Percentiles rank a stretch among this genome's conserved stretches.
Evolutionary conservation across 192 early-diverging fungal species (phyloP).

Genomic region (Dispira parvispora): DNA sequence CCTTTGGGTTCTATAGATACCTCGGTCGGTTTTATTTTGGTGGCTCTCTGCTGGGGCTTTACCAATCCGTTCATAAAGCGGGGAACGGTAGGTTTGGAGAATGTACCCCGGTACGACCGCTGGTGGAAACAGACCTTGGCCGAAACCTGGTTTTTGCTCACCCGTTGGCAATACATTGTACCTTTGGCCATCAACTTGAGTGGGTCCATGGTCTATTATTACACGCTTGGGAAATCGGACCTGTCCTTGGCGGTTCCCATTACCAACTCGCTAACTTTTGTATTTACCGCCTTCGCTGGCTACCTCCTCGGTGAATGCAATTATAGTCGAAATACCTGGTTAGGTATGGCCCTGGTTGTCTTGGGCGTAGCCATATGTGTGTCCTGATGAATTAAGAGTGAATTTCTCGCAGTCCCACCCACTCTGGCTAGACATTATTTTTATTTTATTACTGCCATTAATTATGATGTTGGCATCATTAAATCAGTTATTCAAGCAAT

Average conservation of each 20-base stretch:
- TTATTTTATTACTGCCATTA: too few relatives aligned
- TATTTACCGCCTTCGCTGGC: conserved; percentile 69
- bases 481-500: too few relatives aligned
- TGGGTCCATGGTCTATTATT: conserved; percentile 86
- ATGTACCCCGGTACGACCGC: conserved; percentile 30
- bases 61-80: conserved; percentile 94
- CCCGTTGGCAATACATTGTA: conserved; percentile 79
- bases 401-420: too few relatives aligned
- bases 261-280: conserved; percentile 78
- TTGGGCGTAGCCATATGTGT: conserved; percentile 53
- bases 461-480: too few relatives aligned
- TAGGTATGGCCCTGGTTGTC: conserved; percentile 52
- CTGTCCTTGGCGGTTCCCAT: conserved; percentile 85
- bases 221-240: conserved; percentile 71
- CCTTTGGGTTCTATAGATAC: conserved; percentile 10
- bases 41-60: conserved; percentile 85
- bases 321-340: conserved; percentile 28
- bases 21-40: conserved; percentile 31
- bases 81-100: conserved; percentile 66
- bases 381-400: too few relatives aligned
- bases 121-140: conserved; percentile 40
- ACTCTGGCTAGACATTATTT: too few relatives aligned
- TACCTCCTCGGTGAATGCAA: conserved; percentile 60
- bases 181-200: conserved; percentile 79
- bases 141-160: conserved; percentile 60